Evolutionary conservation across 2,329 filamentous ascomycete genomes (phyloP), one percentile per base, ranked within the genome.

Genomic region (Colletotrichum echinochloae): DNA sequence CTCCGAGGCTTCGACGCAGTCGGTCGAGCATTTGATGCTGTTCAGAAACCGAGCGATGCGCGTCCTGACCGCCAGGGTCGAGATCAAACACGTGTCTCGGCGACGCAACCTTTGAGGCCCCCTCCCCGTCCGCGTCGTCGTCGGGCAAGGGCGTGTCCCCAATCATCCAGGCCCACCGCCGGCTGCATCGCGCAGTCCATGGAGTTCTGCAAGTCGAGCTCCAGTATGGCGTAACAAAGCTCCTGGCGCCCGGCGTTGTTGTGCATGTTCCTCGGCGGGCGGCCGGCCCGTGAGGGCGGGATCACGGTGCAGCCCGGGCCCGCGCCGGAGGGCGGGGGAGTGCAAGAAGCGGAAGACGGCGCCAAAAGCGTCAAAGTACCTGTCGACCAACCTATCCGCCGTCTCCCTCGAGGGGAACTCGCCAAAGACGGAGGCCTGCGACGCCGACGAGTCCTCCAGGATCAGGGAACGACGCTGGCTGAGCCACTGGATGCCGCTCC

Each of bases 301-400:
- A 46, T 59, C 37, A 18, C 56, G 56, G 20, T 59, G 56, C 11
- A 59, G n/a, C n/a, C n/a, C n/a, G n/a, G 56, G 12, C 56, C 56
- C 3, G 56, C 56, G 28, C 76, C 76, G 55, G 39, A 59, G 44
- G 12, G 18, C 23, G 12, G 37, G 37, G 37, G 44, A 26, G 80
- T 81, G 16, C 18, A 59, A 14, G 26, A 59, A n/a, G 37, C 20
- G 18, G 28, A 59, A 59, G 9, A 59, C 26, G 8, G 55, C 28
- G 14, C 55, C 55, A 16, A 59, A 59, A 9, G 55, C 46, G 9
- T n/a, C 16, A 26, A 59, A 59, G 30, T 74, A 77, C 77, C 5
- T 72, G 16, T 83, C 86, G 76, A 83, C 89, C 54, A 83, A 81
- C 70, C 76, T 76, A 20, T 90, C 87, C 87, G 84, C 88, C 5